Evolutionary conservation across 1,284 basidiomycete species (phyloP).

Genomic region (Apiotrichum laibachii): DNA sequence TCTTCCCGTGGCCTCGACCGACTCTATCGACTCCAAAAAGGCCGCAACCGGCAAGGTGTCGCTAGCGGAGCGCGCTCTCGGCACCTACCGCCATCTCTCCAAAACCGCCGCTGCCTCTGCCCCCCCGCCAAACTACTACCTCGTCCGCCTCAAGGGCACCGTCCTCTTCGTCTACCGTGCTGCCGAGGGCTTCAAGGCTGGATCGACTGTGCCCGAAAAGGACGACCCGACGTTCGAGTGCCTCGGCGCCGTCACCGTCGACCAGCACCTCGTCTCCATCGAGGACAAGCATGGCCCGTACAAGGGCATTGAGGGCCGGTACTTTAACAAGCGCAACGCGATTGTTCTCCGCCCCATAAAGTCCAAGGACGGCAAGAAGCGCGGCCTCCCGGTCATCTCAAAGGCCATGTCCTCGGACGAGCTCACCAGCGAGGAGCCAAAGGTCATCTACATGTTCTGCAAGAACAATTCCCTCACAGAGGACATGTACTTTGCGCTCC

Average conservation of each 20-base stretch:
- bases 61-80: constrained; percentile 33
- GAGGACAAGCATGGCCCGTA: constrained; percentile 61
- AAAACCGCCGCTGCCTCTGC: constrained; percentile 55
- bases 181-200: constrained; percentile 50
- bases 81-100: constrained; percentile 12
- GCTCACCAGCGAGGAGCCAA: constrained; percentile 50
- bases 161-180: constrained; percentile 74
- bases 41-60: constrained; percentile 50
- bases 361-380: constrained; percentile 25
- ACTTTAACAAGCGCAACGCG: constrained; percentile 83
- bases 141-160: constrained; percentile 78
- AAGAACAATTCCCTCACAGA: constrained; percentile 65
- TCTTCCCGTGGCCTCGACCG: too few species aligned
- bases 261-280: constrained; percentile 66
- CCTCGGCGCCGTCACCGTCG: constrained; percentile 75
- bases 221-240: constrained; percentile 60
- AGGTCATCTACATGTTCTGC: constrained; percentile 86
- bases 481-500: constrained; percentile 89
- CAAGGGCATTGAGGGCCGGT: constrained; percentile 60
- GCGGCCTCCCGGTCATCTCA: constrained; percentile 27
- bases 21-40: too few species aligned
- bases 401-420: constrained; percentile 51
- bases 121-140: constrained; percentile 78
- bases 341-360: constrained; percentile 65
- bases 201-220: constrained; percentile 6